Evolutionary conservation across 1,284 basidiomycete genomes (phyloP), one percentile per base, ranked within the genome.

Genomic region (Cerrena zonata): DNA sequence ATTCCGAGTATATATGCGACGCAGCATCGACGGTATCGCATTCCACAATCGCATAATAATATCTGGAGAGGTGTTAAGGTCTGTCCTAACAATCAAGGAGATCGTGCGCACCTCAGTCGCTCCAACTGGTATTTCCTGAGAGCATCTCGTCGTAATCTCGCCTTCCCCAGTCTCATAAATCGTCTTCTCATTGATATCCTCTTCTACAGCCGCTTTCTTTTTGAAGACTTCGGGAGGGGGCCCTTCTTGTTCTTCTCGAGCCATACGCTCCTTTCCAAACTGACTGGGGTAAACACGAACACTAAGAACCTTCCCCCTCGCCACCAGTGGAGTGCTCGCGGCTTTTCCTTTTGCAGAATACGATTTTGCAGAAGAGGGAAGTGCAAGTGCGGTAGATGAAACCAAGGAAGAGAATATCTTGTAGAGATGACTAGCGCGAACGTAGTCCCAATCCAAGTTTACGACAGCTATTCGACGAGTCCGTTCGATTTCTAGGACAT

Each of bases 391-490:
- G 12, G 76, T 76, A 52, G 79, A 72, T 3, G 86, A 84, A 18
- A 97, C 77, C 48, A 95, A 80, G 3, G 94, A 97, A 30, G 91
- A 84, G 69, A 93, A 94, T 39, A 99, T 90, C 68, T 91, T 93
- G 80, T 83, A 97, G 22, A 99, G 73, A 67, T 99, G 94, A 30
- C 75, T 75, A 1, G 95, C 92, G 45, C 89, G 87, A 50, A 99
- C 82, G 69, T 98, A 83, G 68, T 99, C 96, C 96, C 96, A 99
- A 70, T 99, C 96, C 53, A 99, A 80, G 66, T 99, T 98, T 58
- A 99, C 95, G 24, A 89, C 82, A 0, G 95, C 96, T 4, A 98
- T 70, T 12, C 95, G 79, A 43, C 74, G 78, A 1, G 91, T 91
- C n/a, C 75, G 74, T n/a, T 72, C 65, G 2, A 57, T 65, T 23